Evolutionary conservation across 495 filamentous ascomycete genomes (phyloP).

Genomic region (Trichoderma orchidacearum): DNA sequence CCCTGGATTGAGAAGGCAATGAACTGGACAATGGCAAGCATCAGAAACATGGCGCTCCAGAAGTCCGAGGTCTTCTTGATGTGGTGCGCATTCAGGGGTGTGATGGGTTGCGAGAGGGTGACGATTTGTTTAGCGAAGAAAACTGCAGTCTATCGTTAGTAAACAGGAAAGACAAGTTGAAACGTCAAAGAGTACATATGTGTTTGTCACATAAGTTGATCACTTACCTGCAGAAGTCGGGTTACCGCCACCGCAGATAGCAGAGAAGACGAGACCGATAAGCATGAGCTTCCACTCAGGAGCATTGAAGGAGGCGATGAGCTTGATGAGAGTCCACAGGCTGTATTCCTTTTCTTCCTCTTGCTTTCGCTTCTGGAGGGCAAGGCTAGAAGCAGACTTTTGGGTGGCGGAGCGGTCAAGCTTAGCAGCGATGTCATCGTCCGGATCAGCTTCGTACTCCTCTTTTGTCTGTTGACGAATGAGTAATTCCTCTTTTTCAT

Average conservation of each 20-base stretch:
- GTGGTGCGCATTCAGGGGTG: constrained; percentile 14
- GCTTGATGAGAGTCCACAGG: constrained; percentile 72
- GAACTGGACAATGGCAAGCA: constrained; percentile 73
- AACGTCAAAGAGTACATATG: too few species aligned
- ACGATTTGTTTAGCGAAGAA: constrained; percentile 84
- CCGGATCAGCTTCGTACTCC: constrained; percentile 51
- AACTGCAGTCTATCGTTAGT: too few species aligned
- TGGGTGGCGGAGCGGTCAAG: constrained; percentile 41
- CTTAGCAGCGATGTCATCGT: constrained; percentile 41
- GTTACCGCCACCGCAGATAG: constrained; percentile 73
- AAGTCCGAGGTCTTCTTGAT: constrained; percentile 63
- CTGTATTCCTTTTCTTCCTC: constrained; percentile 41
- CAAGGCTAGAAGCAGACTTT: constrained; percentile 49
- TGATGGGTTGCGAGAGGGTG: constrained; percentile 21
- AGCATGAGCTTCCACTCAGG: constrained; percentile 61
- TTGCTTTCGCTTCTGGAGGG: constrained; percentile 60
- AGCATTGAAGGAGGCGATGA: constrained; percentile 73
- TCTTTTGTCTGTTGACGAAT: constrained; percentile 54
- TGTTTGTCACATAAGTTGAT: too few species aligned
- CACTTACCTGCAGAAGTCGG: constrained; percentile 78
- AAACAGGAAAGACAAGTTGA: too few species aligned
- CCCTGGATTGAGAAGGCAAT: constrained; percentile 45
- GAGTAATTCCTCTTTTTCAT: constrained; percentile 44
- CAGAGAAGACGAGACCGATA: constrained; percentile 60
- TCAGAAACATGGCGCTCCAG: constrained; percentile 89